A percentile compares a stretch with the other conserved stretches of the same genome.
These are phyloP conservation scores for Populus tomentosa DNA, from an alignment of 441 rosid species.

Conservation along the genomic window DNA sequence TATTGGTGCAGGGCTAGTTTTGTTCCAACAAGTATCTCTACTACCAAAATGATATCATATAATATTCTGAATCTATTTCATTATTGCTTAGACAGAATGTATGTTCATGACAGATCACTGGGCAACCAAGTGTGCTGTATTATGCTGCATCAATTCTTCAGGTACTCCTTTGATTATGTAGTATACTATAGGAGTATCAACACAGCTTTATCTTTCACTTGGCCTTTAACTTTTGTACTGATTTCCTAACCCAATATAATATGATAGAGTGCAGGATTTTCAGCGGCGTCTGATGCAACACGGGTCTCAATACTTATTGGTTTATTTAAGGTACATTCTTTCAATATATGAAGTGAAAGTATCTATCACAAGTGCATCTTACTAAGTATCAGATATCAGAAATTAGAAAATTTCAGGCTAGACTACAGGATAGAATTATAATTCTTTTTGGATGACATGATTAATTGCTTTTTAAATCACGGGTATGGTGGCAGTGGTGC, in stretches of 20 bases:
- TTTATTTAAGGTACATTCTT: constrained; percentile 58
- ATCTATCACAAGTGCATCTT: not conserved
- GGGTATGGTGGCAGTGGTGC: not conserved
- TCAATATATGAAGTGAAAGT: not conserved
- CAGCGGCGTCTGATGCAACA: constrained; percentile 96
- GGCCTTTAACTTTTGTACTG: not conserved
- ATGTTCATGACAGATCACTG: constrained; percentile 73
- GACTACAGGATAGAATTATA: not conserved
- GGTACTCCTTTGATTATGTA: constrained; percentile 35
- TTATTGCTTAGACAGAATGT: constrained; percentile 14
- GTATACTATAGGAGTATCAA: not conserved
- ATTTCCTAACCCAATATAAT: constrained; percentile 24
- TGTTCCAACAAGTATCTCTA: constrained; percentile 86
- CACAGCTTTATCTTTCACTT: not conserved
- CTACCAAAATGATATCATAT: constrained; percentile 12
- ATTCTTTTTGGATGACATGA: not conserved
- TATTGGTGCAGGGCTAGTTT: constrained; percentile 84
- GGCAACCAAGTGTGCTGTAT: constrained; percentile 98
- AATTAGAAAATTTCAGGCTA: not conserved
- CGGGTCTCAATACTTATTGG: constrained; percentile 91
- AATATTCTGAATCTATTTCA: constrained; percentile 7
- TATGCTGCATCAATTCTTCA: constrained; percentile 90
- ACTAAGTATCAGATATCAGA: not conserved
- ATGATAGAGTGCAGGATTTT: constrained; percentile 88
- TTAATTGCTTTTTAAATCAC: not conserved